Percentiles rank a stretch among this genome's conserved stretches.
Evolutionary conservation across 1,139 yeast species (phyloP).

Genomic region (Pichia inconspicua): DNA sequence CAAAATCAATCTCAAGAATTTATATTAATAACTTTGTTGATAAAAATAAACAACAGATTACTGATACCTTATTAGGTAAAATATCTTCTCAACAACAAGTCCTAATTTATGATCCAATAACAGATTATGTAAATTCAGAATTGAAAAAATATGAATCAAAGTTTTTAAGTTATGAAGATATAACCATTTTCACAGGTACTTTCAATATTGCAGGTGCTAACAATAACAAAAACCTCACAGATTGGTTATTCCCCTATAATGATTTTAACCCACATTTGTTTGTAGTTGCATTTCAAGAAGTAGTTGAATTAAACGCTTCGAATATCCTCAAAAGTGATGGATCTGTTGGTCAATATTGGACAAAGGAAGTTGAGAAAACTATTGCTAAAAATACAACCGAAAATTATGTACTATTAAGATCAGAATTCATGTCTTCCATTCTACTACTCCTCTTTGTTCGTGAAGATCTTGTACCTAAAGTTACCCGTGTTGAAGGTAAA

Average conservation of each 20-base stretch:
- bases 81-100: conserved; percentile 66
- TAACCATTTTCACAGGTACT: conserved; percentile 73
- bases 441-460: conserved; percentile 61
- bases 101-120: conserved; percentile 76
- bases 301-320: conserved; percentile 84
- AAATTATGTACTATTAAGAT: conserved; percentile 62
- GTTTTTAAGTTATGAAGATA: conserved; percentile 54
- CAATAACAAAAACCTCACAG: conserved; percentile 44
- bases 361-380: conserved; percentile 46
- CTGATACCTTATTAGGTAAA: conserved; percentile 79
- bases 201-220: conserved; percentile 81
- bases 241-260: conserved; percentile 77
- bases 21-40: conserved; percentile 95
- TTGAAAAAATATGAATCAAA: conserved; percentile 42
- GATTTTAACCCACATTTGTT: conserved; percentile 55
- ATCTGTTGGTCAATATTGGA: conserved; percentile 59
- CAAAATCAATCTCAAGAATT: conserved; percentile 90
- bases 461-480: conserved; percentile 42
- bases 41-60: conserved; percentile 77
- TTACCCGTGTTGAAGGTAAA: conserved; percentile 66
- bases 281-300: conserved; percentile 87
- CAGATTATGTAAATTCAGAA: conserved; percentile 66
- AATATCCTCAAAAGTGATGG: conserved; percentile 66
- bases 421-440: conserved; percentile 84
- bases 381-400: conserved; percentile 35